phyloP scores from a whole-genome alignment of 208 protist genomes.

The Acanthamoeba triangularis region DNA sequence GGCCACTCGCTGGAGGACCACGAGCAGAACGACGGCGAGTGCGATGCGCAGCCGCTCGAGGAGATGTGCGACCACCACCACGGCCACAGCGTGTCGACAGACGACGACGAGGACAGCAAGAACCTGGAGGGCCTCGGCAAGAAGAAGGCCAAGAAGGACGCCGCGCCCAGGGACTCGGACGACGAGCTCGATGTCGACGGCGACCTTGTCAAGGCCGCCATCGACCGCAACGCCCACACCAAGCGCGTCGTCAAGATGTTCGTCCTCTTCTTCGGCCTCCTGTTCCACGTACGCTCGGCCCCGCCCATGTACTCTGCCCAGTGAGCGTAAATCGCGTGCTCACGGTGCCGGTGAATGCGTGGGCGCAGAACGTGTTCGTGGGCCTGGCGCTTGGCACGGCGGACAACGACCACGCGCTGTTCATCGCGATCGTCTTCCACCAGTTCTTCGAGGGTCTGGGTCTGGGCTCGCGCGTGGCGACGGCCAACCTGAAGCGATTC shows the following conservation, averaged over 20 bases:
- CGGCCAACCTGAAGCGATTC: conserved; percentile 34
- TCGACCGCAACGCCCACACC: background rate
- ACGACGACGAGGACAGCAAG: background rate
- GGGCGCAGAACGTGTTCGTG: conserved; percentile 51
- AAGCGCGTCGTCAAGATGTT: conserved; percentile 37
- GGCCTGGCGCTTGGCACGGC: conserved; percentile 37
- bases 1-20: conserved; percentile 23
- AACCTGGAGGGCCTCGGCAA: background rate
- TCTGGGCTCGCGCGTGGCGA: conserved; percentile 49
- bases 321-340: too few relatives aligned
- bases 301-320: too few relatives aligned
- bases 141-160: background rate
- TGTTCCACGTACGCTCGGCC: conserved; percentile 1
- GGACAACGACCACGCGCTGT: conserved; percentile 44
- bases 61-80: conserved; percentile 5
- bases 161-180: background rate
- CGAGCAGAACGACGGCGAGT: conserved; percentile 15
- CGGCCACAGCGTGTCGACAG: background rate
- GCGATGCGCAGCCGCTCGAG: conserved; percentile 37
- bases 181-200: conserved; percentile 5
- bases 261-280: conserved; percentile 60
- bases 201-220: background rate
- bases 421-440: conserved; percentile 70
- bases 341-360: too few relatives aligned
- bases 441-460: conserved; percentile 75